These are phyloP conservation scores for Talinum fruticosum DNA, from an alignment of 148 eudicot species.

Conservation along the genomic window DNA sequence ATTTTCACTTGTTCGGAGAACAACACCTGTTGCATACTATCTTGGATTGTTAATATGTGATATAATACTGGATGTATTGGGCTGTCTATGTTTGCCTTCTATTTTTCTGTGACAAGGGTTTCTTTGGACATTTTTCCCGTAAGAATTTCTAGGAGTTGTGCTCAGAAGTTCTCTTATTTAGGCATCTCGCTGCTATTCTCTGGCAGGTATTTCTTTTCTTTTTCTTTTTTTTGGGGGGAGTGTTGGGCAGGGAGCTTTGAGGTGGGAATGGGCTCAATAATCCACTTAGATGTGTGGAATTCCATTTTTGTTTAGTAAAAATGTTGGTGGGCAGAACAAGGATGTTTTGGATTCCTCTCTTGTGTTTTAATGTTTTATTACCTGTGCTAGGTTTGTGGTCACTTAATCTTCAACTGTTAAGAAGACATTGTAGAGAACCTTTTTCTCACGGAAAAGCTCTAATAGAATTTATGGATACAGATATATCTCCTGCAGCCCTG, in stretches of 20 bases:
- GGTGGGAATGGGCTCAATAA: background rate
- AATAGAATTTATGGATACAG: background rate
- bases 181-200: background rate
- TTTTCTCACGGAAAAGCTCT: too few species aligned
- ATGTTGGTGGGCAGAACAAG: background rate
- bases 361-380: background rate
- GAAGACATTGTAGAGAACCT: background rate
- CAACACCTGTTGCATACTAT: slow-evolving; percentile 45
- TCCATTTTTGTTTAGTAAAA: background rate
- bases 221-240: too few species aligned
- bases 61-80: background rate
- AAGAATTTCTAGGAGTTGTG: background rate
- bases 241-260: background rate
- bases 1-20: slow-evolving; percentile 70
- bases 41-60: background rate
- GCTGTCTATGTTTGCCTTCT: background rate
- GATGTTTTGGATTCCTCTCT: slow-evolving; percentile 1
- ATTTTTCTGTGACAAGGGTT: background rate
- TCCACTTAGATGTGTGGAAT: background rate
- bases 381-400: background rate
- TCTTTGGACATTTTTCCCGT: background rate
- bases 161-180: background rate
- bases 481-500: background rate
- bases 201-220: background rate
- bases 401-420: background rate